Evolutionary conservation across 139 green algal genomes (phyloP), one percentile per base, ranked within the genome.

Genomic region (Bryopsis sp.): DNA sequence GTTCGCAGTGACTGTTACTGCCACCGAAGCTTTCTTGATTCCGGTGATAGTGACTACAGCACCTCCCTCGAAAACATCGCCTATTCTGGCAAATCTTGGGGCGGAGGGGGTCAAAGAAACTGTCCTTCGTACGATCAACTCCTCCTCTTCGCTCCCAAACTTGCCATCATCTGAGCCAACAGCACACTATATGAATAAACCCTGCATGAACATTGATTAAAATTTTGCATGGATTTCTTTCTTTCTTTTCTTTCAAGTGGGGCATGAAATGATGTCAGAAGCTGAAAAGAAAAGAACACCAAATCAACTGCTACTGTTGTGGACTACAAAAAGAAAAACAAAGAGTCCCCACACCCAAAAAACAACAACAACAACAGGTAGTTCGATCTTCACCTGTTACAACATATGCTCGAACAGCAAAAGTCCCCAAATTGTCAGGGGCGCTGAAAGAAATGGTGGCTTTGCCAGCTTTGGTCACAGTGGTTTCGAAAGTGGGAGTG

Each of bases 51-150:
- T 78, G 1, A 86, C 79, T 2, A 84, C n/a, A 39, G 82, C 77
- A 7, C 80, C 80, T 0, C 76, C 80, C 36, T 76, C 48, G 66
- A 88, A 88, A 3, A 35, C 50, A 58, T 90, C 84, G 3, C 76
- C 77, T 1, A 79, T 60, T 29, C 84, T 78, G 39, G 82, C 76
- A 31, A 67, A 76, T 58, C 78, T 73, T 0, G 84, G 84, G 39
- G 85, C 39, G 19, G 68, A 72, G 28, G 78, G 67, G 1, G 75
- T 79, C 7, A 90, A 71, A 1, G 80, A 84, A 39, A 90, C 64
- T 0, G 35, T 22, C 22, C 78, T 81, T 11, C 76, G 58, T 2
- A 88, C 82, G 1, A 80, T 58, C 3, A 88, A 1, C 35, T 47
- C 24, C 19, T 37, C 32, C 72, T 88, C 78, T 22, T 39, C 71